phyloP scores from a whole-genome alignment of 2,329 filamentous ascomycete genomes.

The Fusarium praegraminearum region DNA sequence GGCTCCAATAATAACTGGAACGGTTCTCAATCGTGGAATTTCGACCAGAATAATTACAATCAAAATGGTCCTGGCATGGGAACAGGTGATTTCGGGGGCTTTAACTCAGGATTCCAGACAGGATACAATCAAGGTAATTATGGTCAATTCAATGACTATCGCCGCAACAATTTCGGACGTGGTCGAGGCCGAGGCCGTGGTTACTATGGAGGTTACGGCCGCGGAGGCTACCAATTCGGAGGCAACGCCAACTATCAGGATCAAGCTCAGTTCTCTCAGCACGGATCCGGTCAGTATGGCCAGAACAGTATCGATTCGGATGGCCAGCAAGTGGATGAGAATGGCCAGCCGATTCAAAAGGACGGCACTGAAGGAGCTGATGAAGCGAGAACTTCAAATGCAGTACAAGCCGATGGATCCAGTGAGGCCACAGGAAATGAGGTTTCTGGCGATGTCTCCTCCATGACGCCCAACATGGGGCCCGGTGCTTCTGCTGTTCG shows the following conservation, averaged over 20 bases:
- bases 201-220: conserved; percentile 66
- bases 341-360: conserved; percentile 52
- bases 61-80: conserved; percentile 85
- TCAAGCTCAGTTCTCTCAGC: conserved; percentile 50
- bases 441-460: conserved; percentile 37
- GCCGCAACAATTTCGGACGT: conserved; percentile 73
- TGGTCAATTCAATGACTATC: conserved; percentile 85
- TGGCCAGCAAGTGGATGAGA: conserved; percentile 54
- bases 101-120: conserved; percentile 82
- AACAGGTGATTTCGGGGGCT: conserved; percentile 82
- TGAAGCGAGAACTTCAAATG: conserved; percentile 36
- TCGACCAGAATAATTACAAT: conserved; percentile 90
- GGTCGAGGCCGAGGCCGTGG: conserved; percentile 75
- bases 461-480: conserved; percentile 40
- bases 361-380: conserved; percentile 32
- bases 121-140: conserved; percentile 87
- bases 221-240: conserved; percentile 66
- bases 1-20: conserved; percentile 84
- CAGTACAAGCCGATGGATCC: conserved; percentile 38
- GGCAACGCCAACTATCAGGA: conserved; percentile 55
- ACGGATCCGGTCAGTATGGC: conserved; percentile 41
- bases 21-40: conserved; percentile 84
- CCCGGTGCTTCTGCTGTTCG: conserved; percentile 45
- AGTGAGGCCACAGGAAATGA: conserved; percentile 51
- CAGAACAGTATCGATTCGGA: conserved; percentile 43